phyloP scores from a whole-genome alignment of 768 basidiomycete species.

The Lactarius deliciosus region DNA sequence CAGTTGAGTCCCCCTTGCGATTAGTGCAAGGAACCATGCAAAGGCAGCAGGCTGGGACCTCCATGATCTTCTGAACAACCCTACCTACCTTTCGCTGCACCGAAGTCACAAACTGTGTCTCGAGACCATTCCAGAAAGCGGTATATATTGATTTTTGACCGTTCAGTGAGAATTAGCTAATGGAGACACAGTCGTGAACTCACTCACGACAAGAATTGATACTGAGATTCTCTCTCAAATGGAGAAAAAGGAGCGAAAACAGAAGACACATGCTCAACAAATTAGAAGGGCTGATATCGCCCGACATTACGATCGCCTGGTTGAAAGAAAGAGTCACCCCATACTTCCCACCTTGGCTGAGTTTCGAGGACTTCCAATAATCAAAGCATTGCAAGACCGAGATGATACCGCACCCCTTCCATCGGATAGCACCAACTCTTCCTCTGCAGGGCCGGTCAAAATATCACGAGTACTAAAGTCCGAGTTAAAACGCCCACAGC shows the following conservation, averaged over 20 bases:
- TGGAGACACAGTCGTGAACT: constrained; percentile 36
- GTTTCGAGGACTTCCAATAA: constrained; percentile 51
- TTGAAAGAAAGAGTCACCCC: constrained; percentile 35
- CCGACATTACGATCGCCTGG: constrained; percentile 47
- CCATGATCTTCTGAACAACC: constrained; percentile 14
- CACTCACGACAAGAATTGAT: constrained; percentile 31
- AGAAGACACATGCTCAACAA: constrained; percentile 34
- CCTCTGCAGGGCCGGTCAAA: background rate
- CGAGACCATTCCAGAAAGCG: constrained; percentile 9
- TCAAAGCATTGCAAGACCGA: constrained; percentile 38
- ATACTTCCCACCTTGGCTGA: constrained; percentile 47
- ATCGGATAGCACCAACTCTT: constrained; percentile 3
- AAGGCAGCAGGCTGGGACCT: constrained; percentile 14
- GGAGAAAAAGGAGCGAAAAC: constrained; percentile 34
- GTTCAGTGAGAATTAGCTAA: constrained; percentile 7
- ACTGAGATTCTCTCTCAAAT: constrained; percentile 35
- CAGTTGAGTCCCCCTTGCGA: too few relatives aligned
- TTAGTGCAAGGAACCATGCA: constrained; percentile 15
- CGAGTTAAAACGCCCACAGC: constrained; percentile 34
- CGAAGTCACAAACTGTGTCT: constrained; percentile 9
- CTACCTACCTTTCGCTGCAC: constrained; percentile 17
- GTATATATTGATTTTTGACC: constrained; percentile 7
- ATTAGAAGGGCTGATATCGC: constrained; percentile 40
- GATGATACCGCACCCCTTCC: constrained; percentile 18
- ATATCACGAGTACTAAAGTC: constrained; percentile 1